Base-by-base conservation (phyloP, 176 grass and related monocot genomes). In the Oryza nivara region DNA sequence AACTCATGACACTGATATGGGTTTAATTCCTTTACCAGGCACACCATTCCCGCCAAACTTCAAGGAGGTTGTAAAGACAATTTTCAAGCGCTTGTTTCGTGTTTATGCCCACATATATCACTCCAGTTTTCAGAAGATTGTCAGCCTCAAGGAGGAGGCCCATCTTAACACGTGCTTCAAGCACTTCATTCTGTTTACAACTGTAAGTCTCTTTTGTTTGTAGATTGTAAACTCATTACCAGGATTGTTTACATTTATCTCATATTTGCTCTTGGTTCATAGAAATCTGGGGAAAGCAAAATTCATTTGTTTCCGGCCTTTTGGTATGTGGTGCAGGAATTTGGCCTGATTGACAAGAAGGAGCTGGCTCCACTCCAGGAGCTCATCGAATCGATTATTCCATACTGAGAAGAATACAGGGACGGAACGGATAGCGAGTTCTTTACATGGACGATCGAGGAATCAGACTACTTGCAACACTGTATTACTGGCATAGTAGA, bases 151-250 rank as follows among this genome's bases (percentile, higher is more conserved):
- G 85, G 97, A 99, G 88, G 97, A 96, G 81, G 96, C 96, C 40
- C 93, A 99, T 99, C 96, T 96, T 74, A 99, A 99, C 56, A 99
- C 96, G 49, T 99, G 96, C 90, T 99, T 99, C 91, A 99, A 99
- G 91, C 96, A 99, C 89, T 99, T 99, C 91, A 99, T 99, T 89
- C 91, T 99, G 65, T 99, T 96, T 81, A 99, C 93, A 36, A 88
- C 84, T 73, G 96, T 94, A 96, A 49, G 88, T 65, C 61, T 67
- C 51, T 36, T 74, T 28, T 25, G 47, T 25, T 73, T 26, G 80
- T 43, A 41, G 3, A n/a, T 74, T 68, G 15, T 20, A 68, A 47
- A 69, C 28, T 61, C 19, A 10, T 22, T 5, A 63, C 16, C 36
- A 25, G 40, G 28, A 75, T 12, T 41, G 40, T 64, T 46, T 23